Base-by-base conservation (phyloP, 2,329 filamentous ascomycete species). In the Aureobasidium pullulans region DNA sequence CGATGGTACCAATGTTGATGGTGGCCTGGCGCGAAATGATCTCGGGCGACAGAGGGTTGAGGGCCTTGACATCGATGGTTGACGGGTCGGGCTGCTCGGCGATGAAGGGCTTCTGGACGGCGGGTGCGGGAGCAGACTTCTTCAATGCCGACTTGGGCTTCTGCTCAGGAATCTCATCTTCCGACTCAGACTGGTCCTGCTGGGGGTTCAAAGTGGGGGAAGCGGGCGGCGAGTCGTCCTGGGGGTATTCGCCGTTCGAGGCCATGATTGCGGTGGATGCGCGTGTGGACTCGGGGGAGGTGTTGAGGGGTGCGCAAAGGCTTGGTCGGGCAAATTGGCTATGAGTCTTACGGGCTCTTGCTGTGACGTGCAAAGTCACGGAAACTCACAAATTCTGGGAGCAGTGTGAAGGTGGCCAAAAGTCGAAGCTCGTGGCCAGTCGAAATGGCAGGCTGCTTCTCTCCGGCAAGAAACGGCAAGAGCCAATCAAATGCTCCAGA, bases 1-100 rank as follows among this genome's bases (percentile, higher is more conserved):
- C 93, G 75, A 99, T 97, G 63, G 94, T 96, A 65, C 93, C 94
- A 69, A 97, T 96, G 78, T 97, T 97, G 81, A 97, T 96, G 28
- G 61, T 59, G 16, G 57, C 57, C 82, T 99, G 94, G 70, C 94
- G 85, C 63, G 91, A 90, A 72, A 99, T 99, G 72, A 99, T 97
- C 75, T 97, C 93, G 66, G 92, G 91, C 15, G 93, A 95, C 68
- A 96, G 80, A 60, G 94, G 93, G 66, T 82, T 90, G 68, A 99
- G 80, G 57, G 77, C 84, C 66, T 84, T 83, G 69, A 96, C 83
- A 71, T 97, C 90, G 70, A 99, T 83, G 68, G 91, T 87, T 73
- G 88, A 85, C 69, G 94, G 90, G 67, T 99, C 89, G 66, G 94
- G 96, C 80, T 99, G 94, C 67, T 91, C 89, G 68, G 94, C 94